Evolutionary conservation across 306 rosid genomes (phyloP).

Genomic region (Castanea crenata): DNA sequence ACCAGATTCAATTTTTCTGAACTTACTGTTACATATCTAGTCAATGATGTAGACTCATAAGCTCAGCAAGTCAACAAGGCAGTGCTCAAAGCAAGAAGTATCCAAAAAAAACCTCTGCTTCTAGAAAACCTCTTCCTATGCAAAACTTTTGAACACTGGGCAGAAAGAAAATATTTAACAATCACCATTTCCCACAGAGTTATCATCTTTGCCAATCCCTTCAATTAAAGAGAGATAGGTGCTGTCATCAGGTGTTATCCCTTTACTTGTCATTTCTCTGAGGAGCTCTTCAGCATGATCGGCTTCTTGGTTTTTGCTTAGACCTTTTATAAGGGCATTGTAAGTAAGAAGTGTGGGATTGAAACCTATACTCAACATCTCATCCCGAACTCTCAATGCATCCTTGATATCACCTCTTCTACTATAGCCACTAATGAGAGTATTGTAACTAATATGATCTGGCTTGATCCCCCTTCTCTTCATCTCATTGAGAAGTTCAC

Average conservation of each 20-base stretch:
- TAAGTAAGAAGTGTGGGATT: constrained; percentile 86
- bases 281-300: constrained; percentile 82
- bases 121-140: constrained; percentile 8
- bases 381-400: constrained; percentile 74
- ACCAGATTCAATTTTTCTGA: constrained; percentile 10
- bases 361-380: constrained; percentile 72
- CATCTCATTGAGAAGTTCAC: constrained; percentile 69
- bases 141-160: constrained; percentile 5
- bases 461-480: constrained; percentile 82
- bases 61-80: constrained; percentile 6
- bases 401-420: constrained; percentile 70
- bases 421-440: constrained; percentile 84
- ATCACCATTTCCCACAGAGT: constrained; percentile 31
- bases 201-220: constrained; percentile 44
- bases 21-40: constrained; percentile 12
- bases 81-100: constrained; percentile 2
- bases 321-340: constrained; percentile 79
- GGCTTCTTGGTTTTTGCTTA: constrained; percentile 67
- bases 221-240: constrained; percentile 65
- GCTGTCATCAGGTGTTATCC: constrained; percentile 75
- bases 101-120: constrained; percentile 22
- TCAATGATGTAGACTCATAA: constrained; percentile 17
- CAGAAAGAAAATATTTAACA: constrained; percentile 23
- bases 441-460: constrained; percentile 77
- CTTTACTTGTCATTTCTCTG: constrained; percentile 70